Conservation (phyloP, 2,329 filamentous ascomycete genomes). For the Chlorencoelia australis region DNA sequence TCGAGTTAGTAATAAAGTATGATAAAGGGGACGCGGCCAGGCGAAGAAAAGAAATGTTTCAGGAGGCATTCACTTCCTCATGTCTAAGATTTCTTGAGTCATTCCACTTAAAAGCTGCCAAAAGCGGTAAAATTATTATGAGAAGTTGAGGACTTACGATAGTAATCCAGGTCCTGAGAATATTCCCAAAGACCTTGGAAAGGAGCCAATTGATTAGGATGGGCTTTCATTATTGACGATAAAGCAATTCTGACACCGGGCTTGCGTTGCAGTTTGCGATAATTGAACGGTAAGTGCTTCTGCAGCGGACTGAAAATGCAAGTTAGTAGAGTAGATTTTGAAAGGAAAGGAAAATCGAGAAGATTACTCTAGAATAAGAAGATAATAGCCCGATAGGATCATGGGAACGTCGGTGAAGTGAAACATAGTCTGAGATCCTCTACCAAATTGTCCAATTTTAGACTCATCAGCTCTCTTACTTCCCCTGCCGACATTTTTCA, state of each 20-base stretch:
- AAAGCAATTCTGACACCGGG: constrained; percentile 16
- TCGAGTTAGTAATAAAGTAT: no score
- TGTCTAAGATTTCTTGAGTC: no score
- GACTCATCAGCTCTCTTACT: constrained; percentile 23
- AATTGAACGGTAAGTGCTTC: constrained; percentile 15
- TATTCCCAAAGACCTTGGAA: constrained; percentile 21
- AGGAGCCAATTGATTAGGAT: constrained; percentile 15
- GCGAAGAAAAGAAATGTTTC: no score
- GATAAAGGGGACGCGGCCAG: no score
- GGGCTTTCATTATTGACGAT: constrained; percentile 14
- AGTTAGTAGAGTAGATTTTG: constrained; percentile 1
- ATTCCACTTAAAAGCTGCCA: no score
- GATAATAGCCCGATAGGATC: constrained; percentile 25
- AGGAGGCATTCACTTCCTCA: no score
- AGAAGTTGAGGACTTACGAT: no score
- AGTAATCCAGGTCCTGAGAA: constrained; percentile 11
- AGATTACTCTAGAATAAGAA: constrained; percentile 28
- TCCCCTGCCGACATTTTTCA: constrained; percentile 27
- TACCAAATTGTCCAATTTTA: constrained; percentile 28
- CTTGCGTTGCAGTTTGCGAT: constrained; percentile 13
- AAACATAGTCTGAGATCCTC: constrained; percentile 29
- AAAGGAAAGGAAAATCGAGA: background rate
- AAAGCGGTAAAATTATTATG: no score
- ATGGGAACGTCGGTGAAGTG: constrained; percentile 29
- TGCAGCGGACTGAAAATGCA: constrained; percentile 21